Base-by-base conservation (phyloP, 176 grass and related monocot genomes). In the Phragmites australis region DNA sequence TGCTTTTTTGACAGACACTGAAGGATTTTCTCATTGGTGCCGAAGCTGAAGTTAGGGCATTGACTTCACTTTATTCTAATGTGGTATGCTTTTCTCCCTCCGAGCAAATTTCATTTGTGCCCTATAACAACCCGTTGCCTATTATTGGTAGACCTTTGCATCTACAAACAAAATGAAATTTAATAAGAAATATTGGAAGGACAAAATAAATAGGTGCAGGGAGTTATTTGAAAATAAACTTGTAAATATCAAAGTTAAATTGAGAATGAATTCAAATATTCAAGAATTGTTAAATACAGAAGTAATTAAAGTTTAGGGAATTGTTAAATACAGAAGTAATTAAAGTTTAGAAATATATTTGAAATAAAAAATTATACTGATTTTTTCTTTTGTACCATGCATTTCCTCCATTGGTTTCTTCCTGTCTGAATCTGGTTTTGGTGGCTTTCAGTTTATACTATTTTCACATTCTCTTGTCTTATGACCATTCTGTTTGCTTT, bases 11-110 rank as follows among this genome's bases (percentile, higher is more conserved):
- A 72, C 90, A 99, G 96, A 99, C 92, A 57, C 51, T 99, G 66
- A 93, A 93, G 81, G 88, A 89, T 82, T 99, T 99, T 80, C 90
- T 99, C 55, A 63, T 66, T 86, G 86, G 74, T 62, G 96, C 90
- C 40, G 96, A 99, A 92, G 92, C 96, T 78, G 96, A 94, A 83
- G 92, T 99, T 81, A 94, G 96, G 63, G 67, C 96, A 65, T 87
- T 99, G 77, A 92, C 96, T 62, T 92, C 81, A 84, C 88, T 94
- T 81, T 99, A 99, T 91, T 88, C 96, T 62, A 89, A 82, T 74
- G 96, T 99, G 96, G 96, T 99, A 95, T 84, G 90, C 52, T 39
- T 69, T 63, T 75, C 46, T 65, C 18, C 9, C 15, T 65, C 62
- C 68, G 54, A 53, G 30, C 26, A 79, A 77, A 39, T 54, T 45